A percentile compares a stretch with the other conserved stretches of the same genome.
Evolutionary conservation across 129 eudicot species (phyloP).

Genomic region (Rutidosis leptorrhynchoides): DNA sequence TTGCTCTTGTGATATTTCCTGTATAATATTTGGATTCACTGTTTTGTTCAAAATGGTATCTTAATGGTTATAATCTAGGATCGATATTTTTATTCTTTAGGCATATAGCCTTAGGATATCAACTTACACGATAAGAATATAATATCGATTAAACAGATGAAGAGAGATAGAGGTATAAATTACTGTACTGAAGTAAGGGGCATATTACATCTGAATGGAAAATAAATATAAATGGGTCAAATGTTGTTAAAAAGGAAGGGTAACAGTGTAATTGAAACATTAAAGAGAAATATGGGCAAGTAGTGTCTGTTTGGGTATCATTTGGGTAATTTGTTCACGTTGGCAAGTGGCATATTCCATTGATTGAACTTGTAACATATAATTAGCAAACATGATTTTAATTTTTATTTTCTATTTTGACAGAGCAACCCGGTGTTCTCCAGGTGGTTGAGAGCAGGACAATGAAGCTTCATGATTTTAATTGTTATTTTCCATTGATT

Average conservation of each 20-base stretch:
- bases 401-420: slow-evolving; percentile 5
- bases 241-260: background rate
- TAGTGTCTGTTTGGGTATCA: background rate
- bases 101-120: slow-evolving; percentile 5
- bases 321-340: too few relatives aligned
- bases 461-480: slow-evolving; percentile 32
- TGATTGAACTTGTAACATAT: background rate
- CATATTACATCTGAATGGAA: background rate
- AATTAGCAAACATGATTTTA: slow-evolving; percentile 1
- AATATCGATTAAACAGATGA: background rate
- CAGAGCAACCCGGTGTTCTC: slow-evolving; percentile 38
- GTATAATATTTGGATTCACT: background rate
- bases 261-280: background rate
- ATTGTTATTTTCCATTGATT: too few relatives aligned
- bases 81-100: background rate
- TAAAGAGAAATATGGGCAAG: background rate
- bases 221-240: background rate
- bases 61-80: background rate
- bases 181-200: background rate
- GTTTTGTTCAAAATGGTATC: background rate
- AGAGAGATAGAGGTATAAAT: background rate
- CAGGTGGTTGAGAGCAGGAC: slow-evolving; percentile 30
- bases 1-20: background rate
- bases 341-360: background rate
- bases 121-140: background rate